Percentiles rank a stretch among this genome's conserved stretches.
These are phyloP conservation scores for Pythium rishiriense DNA, from an alignment of 352 stramenopile species.

Conservation along the genomic window DNA sequence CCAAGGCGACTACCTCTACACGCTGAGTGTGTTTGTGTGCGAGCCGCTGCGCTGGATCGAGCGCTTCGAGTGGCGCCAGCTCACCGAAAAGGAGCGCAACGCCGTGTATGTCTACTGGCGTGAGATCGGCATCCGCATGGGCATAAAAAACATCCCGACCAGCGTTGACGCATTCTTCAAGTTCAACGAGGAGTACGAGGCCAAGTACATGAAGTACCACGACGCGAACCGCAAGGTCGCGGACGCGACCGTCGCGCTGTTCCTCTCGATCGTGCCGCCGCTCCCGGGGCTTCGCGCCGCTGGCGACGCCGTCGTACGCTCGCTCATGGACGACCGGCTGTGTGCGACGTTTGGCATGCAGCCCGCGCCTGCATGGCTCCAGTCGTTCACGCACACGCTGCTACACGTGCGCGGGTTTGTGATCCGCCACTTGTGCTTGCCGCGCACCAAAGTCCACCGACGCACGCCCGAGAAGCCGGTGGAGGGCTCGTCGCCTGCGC, in stretches of 20 bases:
- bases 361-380: constrained; percentile 7
- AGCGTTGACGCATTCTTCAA: constrained; percentile 9
- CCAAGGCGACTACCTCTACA: constrained; percentile 21
- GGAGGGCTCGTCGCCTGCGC: neutral
- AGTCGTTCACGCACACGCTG: neutral
- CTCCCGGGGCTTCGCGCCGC: constrained; percentile 4
- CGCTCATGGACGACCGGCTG: constrained; percentile 16
- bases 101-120: constrained; percentile 18
- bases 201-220: constrained; percentile 22
- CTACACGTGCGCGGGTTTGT: constrained; percentile 12
- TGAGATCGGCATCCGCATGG: constrained; percentile 20
- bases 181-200: constrained; percentile 23
- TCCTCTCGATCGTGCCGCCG: constrained; percentile 13
- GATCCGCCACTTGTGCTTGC: constrained; percentile 16
- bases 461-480: constrained; percentile 14
- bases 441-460: neutral
- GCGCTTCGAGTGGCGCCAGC: constrained; percentile 16
- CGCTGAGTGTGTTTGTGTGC: constrained; percentile 22
- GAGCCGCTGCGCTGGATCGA: constrained; percentile 21
- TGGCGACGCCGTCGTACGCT: constrained; percentile 9
- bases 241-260: constrained; percentile 10
- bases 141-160: constrained; percentile 20
- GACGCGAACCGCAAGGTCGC: constrained; percentile 3
- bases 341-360: constrained; percentile 11
- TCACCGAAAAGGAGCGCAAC: constrained; percentile 11